Evolutionary conservation across 495 filamentous ascomycete genomes (phyloP).

Genomic region (Hypoxylon crocopeplum): DNA sequence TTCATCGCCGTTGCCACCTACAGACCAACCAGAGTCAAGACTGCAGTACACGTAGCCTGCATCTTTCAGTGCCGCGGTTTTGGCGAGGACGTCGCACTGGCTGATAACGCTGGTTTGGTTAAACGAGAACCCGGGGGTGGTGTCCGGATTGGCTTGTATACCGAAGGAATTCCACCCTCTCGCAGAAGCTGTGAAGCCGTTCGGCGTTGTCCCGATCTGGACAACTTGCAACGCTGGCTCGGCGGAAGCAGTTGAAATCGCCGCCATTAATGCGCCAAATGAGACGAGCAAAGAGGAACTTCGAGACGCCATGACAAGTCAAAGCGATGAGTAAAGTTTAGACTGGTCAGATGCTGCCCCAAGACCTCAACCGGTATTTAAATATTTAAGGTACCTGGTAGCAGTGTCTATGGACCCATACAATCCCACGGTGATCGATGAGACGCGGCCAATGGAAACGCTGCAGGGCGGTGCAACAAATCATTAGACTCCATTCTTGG

Average conservation of each 20-base stretch:
- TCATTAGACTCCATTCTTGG: neutral
- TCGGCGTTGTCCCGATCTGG: constrained; percentile 13
- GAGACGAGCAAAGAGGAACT: neutral
- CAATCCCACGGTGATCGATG: too few relatives aligned
- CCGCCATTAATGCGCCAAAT: neutral
- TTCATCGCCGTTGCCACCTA: constrained; percentile 33
- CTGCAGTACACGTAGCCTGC: constrained; percentile 37
- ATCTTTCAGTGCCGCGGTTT: constrained; percentile 19
- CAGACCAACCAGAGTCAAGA: constrained; percentile 42
- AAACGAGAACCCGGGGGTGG: constrained; percentile 20
- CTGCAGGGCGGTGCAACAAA: neutral
- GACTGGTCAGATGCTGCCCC: neutral
- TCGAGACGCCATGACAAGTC: neutral
- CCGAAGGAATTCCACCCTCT: constrained; percentile 38
- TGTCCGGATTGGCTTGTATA: constrained; percentile 25
- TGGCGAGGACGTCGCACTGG: constrained; percentile 27
- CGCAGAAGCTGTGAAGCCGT: constrained; percentile 27
- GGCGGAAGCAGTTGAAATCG: neutral
- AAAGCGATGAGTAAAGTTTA: neutral
- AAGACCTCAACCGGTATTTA: neutral
- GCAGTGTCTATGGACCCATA: too few relatives aligned
- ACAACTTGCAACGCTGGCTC: constrained; percentile 4
- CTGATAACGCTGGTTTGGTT: constrained; percentile 28
- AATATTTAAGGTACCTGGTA: neutral
- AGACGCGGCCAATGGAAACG: too few relatives aligned